phyloP scores from a whole-genome alignment of 768 basidiomycete species.

The Calocybe gangraenosa region DNA sequence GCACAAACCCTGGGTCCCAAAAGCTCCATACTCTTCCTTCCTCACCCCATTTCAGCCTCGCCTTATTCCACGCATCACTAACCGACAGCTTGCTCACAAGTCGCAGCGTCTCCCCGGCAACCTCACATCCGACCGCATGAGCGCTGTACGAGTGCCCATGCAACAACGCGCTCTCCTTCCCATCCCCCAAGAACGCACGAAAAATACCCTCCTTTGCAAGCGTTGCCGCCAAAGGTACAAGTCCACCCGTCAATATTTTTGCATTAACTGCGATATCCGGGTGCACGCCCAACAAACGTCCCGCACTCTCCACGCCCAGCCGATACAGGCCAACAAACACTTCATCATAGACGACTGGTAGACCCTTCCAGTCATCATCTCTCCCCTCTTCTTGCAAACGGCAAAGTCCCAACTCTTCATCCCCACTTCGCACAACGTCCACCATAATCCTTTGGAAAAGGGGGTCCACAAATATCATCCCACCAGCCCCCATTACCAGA shows the following conservation, averaged over 20 bases:
- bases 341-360: conserved; percentile 94
- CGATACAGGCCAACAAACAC: conserved; percentile 94
- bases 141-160: conserved; percentile 98
- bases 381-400: background rate
- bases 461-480: conserved; percentile 97
- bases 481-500: conserved; percentile 90
- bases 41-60: conserved; percentile 55
- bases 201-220: conserved; percentile 80
- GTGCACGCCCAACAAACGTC: conserved; percentile 59
- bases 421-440: conserved; percentile 60
- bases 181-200: conserved; percentile 66
- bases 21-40: conserved; percentile 66
- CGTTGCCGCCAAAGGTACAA: conserved; percentile 83
- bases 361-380: conserved; percentile 47
- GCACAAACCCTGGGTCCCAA: conserved; percentile 77
- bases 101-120: conserved; percentile 77
- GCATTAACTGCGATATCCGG: conserved; percentile 93
- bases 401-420: conserved; percentile 7
- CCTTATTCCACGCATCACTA: conserved; percentile 55
- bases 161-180: conserved; percentile 81
- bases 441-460: conserved; percentile 89
- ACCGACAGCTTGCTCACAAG: conserved; percentile 50
- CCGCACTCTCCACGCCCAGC: conserved; percentile 65
- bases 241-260: conserved; percentile 91
- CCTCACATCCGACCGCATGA: conserved; percentile 88